Conservation (phyloP, 257 asterid species). For the Solanum okadae region DNA sequence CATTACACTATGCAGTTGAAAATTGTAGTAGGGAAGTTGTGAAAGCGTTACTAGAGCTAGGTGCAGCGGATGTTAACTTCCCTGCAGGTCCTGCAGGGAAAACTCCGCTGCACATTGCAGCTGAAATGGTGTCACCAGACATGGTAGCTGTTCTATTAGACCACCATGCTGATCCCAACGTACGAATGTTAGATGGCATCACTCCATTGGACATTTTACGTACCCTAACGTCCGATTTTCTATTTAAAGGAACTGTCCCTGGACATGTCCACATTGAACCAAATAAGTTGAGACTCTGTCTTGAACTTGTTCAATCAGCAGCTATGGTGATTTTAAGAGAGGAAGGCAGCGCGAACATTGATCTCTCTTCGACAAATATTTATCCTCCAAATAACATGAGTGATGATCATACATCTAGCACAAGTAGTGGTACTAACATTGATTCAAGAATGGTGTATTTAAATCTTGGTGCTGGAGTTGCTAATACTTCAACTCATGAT, state of each 20-base stretch:
- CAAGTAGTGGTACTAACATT: slow-evolving; percentile 33
- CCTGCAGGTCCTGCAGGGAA: slow-evolving; percentile 88
- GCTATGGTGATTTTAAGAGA: slow-evolving; percentile 90
- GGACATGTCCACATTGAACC: slow-evolving; percentile 81
- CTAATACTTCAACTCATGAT: slow-evolving; percentile 29
- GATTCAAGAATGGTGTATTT: slow-evolving; percentile 81
- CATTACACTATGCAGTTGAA: slow-evolving; percentile 80
- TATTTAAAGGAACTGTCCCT: slow-evolving; percentile 82
- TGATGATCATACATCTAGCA: slow-evolving; percentile 35
- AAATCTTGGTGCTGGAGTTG: slow-evolving; percentile 54
- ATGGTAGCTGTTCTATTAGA: slow-evolving; percentile 93
- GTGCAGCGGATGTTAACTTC: slow-evolving; percentile 89
- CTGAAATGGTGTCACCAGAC: slow-evolving; percentile 97
- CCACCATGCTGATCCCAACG: slow-evolving; percentile 94
- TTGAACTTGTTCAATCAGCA: slow-evolving; percentile 87
- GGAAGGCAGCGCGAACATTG: slow-evolving; percentile 46
- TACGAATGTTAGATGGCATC: slow-evolving; percentile 65
- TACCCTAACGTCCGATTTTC: slow-evolving; percentile 90
- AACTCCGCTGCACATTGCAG: slow-evolving; percentile 77
- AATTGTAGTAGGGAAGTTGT: slow-evolving; percentile 85
- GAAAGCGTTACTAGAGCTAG: slow-evolving; percentile 79
- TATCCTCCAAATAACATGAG: slow-evolving; percentile 46
- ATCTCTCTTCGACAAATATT: slow-evolving; percentile 22
- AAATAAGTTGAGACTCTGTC: slow-evolving; percentile 73
- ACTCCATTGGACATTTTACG: slow-evolving; percentile 78